Base-by-base conservation (phyloP, 2,329 filamentous ascomycete genomes). In the Trichoderma polysporum region DNA sequence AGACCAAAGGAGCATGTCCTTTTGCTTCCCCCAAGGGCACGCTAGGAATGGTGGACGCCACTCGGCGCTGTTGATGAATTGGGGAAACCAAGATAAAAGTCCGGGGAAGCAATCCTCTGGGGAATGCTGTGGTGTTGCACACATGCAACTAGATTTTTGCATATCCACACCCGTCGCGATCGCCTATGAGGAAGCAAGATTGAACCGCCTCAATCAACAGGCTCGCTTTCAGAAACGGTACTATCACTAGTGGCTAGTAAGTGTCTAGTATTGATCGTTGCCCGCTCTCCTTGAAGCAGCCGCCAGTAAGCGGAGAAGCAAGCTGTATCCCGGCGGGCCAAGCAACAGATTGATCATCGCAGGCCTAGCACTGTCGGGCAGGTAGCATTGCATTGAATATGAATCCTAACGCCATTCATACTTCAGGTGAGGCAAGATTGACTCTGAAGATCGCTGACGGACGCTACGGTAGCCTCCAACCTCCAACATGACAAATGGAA, bases 71-170 rank as follows among this genome's bases (percentile, higher is more conserved):
- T 13, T 39, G 22, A 9, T 29, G 22, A 6, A 35, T 33, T 41
- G 47, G 47, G 15, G 15, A 29, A 6, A n/a, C 3, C 3, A 31
- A 27, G 29, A 49, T 50, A 37, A 57, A 64, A 67, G 29, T 57
- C 65, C 50, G 65, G 65, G 65, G 65, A 67, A 67, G 39, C 31
- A n/a, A 37, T 60, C 29, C 35, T 60, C 45, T 33, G 37, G 63
- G 54, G 63, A 37, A 60, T 47, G 52, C 35, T 50, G 47, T 41
- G 9, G n/a, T 56, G 33, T 27, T 45, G 49, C 35, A 35, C 31
- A 45, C 39, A 19, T 19, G 41, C n/a, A 19, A 19, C 41, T 22
- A 22, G 41, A 45, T 4, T 45, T 19, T 60, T 49, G 53, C 62
- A 66, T 66, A 66, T 58, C 53, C 49, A 33, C 49, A 45, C 27